A percentile compares a stretch with the other conserved stretches of the same genome.
Evolutionary conservation across 202 grass and related monocot species (phyloP).

Genomic region (Saccharum hybrid): DNA sequence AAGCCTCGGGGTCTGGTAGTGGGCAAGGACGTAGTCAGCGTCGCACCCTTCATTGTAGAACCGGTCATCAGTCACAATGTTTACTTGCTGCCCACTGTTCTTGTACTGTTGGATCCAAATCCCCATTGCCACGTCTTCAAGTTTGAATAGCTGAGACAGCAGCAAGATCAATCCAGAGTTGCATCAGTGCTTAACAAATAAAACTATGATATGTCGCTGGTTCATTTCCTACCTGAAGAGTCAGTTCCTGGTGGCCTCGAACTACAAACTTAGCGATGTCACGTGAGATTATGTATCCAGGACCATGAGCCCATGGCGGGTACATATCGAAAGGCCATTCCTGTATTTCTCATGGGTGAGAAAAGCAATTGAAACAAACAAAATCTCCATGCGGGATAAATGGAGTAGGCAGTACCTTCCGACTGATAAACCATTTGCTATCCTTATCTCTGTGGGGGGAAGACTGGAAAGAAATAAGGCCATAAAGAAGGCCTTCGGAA

Average conservation of each 20-base stretch:
- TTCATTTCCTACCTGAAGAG: conserved; percentile 61
- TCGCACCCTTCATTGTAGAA: conserved; percentile 85
- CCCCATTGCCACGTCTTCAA: conserved; percentile 92
- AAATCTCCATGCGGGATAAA: not conserved
- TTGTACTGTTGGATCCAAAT: conserved; percentile 93
- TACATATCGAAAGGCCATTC: conserved; percentile 75
- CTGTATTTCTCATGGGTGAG: conserved; percentile 48
- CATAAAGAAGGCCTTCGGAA: conserved; percentile 73
- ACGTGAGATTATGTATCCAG: conserved; percentile 84
- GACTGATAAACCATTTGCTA: conserved; percentile 95
- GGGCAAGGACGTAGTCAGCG: conserved; percentile 75
- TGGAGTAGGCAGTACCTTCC: conserved; percentile 51
- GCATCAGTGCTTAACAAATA: not conserved
- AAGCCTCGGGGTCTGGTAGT: conserved; percentile 87
- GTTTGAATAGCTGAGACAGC: conserved; percentile 80
- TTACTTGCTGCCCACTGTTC: conserved; percentile 63
- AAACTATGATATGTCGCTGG: not conserved
- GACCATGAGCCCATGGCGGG: conserved; percentile 94
- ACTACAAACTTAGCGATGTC: conserved; percentile 86
- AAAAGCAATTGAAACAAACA: conserved; percentile 28
- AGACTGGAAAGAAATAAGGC: conserved; percentile 84
- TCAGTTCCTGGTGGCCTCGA: conserved; percentile 66
- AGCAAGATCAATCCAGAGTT: conserved; percentile 17
- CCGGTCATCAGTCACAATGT: conserved; percentile 68
- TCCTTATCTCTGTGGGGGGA: conserved; percentile 81